These are phyloP conservation scores for Tuctoria greenei DNA, from an alignment of 176 grass and related monocot genomes.

Conservation along the genomic window DNA sequence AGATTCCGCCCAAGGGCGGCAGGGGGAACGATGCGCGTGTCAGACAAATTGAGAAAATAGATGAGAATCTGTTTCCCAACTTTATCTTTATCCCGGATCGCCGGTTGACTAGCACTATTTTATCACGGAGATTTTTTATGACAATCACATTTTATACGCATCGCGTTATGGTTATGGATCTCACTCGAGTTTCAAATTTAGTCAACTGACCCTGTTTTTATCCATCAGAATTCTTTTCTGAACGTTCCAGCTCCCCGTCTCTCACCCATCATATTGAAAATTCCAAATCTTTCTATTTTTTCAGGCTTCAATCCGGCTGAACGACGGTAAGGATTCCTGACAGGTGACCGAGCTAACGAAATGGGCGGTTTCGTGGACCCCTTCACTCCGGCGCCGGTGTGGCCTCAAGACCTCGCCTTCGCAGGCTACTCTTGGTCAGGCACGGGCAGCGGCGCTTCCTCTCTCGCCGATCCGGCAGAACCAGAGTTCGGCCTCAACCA, in stretches of 20 bases:
- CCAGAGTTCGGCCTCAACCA: constrained; percentile 9
- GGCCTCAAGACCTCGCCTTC: constrained; percentile 40
- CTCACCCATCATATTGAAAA: background rate
- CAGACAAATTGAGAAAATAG: background rate
- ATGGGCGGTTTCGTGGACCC: constrained; percentile 45
- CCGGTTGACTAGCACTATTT: background rate
- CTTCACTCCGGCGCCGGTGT: constrained; percentile 7
- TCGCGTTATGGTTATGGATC: constrained; percentile 17
- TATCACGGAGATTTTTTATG: background rate
- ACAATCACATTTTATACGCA: background rate
- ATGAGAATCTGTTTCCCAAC: background rate
- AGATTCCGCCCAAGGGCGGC: constrained; percentile 6
- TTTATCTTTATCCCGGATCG: constrained; percentile 6
- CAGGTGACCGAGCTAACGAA: background rate
- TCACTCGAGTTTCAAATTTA: constrained; percentile 6
- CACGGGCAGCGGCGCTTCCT: background rate
- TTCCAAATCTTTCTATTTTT: too few relatives aligned
- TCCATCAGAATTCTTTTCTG: background rate
- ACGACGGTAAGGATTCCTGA: background rate
- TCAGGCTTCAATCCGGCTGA: background rate
- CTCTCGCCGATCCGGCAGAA: background rate
- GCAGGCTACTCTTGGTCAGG: constrained; percentile 18
- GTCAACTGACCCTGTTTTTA: background rate
- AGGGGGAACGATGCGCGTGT: background rate
- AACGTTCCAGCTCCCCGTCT: background rate